phyloP scores from a whole-genome alignment of 768 basidiomycete species.

The Trametes coccinea region DNA sequence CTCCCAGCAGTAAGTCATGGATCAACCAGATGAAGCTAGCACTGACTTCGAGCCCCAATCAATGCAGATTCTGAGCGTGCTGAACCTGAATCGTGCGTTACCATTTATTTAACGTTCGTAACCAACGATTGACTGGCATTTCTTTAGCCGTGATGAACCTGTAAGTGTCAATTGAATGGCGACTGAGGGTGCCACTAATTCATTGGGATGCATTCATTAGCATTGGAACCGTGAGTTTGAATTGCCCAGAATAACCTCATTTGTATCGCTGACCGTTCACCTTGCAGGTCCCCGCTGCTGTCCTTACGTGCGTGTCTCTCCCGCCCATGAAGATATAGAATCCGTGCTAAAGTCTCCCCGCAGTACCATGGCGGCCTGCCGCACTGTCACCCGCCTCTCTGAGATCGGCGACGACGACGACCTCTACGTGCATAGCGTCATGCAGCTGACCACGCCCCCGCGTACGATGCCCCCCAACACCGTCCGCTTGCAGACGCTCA shows the following conservation, averaged over 20 bases:
- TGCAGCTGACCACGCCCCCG: constrained; percentile 9
- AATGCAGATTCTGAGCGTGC: constrained; percentile 52
- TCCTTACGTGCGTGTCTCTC: constrained; percentile 50
- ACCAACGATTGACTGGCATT: constrained; percentile 9
- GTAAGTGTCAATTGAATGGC: constrained; percentile 38
- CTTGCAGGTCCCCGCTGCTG: constrained; percentile 60
- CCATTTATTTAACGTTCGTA: background rate
- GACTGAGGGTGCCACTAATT: too few species aligned
- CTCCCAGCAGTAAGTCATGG: constrained; percentile 58
- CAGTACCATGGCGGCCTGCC: constrained; percentile 60
- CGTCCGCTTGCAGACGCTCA: constrained; percentile 10
- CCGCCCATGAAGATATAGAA: too few species aligned
- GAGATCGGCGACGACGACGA: constrained; percentile 47
- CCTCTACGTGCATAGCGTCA: constrained; percentile 27
- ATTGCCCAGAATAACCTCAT: background rate
- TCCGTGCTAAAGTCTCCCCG: background rate
- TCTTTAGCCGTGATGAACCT: constrained; percentile 59
- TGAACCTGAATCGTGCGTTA: constrained; percentile 59
- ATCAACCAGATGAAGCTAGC: too few species aligned
- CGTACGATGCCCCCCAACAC: background rate
- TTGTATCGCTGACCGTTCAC: background rate
- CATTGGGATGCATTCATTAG: constrained; percentile 31
- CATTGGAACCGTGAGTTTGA: constrained; percentile 47
- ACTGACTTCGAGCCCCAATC: background rate
- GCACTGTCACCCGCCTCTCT: constrained; percentile 65